Evolutionary conservation across 2,329 filamentous ascomycete species (phyloP).

Genomic region (Metarhizium sp.): DNA sequence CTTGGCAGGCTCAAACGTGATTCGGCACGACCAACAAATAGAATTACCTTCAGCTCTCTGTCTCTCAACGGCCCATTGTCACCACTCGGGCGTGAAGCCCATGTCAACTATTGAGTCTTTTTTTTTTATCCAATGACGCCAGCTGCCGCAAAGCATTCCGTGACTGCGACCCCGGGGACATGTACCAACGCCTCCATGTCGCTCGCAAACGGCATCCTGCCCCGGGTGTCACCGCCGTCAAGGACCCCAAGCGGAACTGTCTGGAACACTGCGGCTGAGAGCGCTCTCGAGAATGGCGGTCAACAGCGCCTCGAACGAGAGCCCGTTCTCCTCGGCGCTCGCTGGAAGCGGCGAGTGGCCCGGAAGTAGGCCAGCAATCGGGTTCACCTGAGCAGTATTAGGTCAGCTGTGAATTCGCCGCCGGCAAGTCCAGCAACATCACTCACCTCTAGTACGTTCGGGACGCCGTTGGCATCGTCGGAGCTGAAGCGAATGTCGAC

Average conservation of each 20-base stretch:
- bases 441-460: slow-evolving; percentile 6
- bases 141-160: too few species aligned
- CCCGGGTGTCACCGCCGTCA: neutral
- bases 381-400: slow-evolving; percentile 1
- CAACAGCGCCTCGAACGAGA: slow-evolving; percentile 1
- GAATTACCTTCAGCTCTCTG: too few species aligned
- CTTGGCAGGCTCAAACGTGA: too few species aligned
- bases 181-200: too few species aligned
- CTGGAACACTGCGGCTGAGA: neutral
- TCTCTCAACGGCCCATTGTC: too few species aligned
- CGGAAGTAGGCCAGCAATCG: slow-evolving; percentile 4
- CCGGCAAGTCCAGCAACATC: too few species aligned
- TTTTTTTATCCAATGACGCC: too few species aligned
- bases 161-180: too few species aligned
- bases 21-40: too few species aligned
- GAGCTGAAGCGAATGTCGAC: slow-evolving; percentile 7
- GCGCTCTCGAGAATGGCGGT: slow-evolving; percentile 1
- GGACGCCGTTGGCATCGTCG: neutral
- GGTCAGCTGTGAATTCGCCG: too few species aligned
- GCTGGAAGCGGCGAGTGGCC: slow-evolving; percentile 4
- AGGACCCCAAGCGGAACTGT: neutral
- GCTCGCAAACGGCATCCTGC: slow-evolving; percentile 11
- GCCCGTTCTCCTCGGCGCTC: slow-evolving; percentile 2
- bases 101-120: too few species aligned
- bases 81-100: too few species aligned